phyloP scores from a whole-genome alignment of 2,329 filamentous ascomycete genomes.

The Colletotrichum destructivum region DNA sequence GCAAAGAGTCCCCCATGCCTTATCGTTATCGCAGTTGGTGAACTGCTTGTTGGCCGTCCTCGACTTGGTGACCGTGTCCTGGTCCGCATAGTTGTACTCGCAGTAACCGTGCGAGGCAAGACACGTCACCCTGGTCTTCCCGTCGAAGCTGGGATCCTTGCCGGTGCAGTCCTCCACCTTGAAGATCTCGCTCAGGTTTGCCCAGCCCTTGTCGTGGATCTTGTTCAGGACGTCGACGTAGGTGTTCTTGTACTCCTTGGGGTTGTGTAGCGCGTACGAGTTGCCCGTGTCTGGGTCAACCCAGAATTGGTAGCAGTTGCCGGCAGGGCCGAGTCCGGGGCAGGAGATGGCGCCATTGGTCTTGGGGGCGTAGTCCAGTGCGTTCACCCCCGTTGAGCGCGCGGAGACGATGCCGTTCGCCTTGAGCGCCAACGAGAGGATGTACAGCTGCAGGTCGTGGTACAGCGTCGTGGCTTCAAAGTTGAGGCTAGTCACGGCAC shows the following conservation, averaged over 20 bases:
- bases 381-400: slow-evolving; percentile 44
- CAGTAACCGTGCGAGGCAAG: slow-evolving; percentile 46
- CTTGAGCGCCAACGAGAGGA: slow-evolving; percentile 44
- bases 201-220: slow-evolving; percentile 47
- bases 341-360: slow-evolving; percentile 39
- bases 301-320: slow-evolving; percentile 46
- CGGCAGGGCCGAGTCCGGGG: slow-evolving; percentile 24
- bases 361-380: slow-evolving; percentile 43
- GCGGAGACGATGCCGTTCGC: slow-evolving; percentile 46
- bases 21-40: slow-evolving; percentile 46
- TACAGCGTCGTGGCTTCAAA: slow-evolving; percentile 46
- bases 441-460: slow-evolving; percentile 45
- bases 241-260: slow-evolving; percentile 44
- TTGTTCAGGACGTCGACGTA: slow-evolving; percentile 44
- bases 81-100: slow-evolving; percentile 44
- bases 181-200: slow-evolving; percentile 46
- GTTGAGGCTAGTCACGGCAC: slow-evolving; percentile 46
- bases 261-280: slow-evolving; percentile 48
- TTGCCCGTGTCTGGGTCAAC: slow-evolving; percentile 43
- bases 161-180: slow-evolving; percentile 46
- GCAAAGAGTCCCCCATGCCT: slow-evolving; percentile 44
- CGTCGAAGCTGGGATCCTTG: slow-evolving; percentile 44
- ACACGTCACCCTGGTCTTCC: slow-evolving; percentile 44
- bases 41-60: slow-evolving; percentile 41
- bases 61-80: slow-evolving; percentile 9